phyloP scores from a whole-genome alignment of 2,329 filamentous ascomycete genomes.

The Pseudofabraea citricarpa region DNA sequence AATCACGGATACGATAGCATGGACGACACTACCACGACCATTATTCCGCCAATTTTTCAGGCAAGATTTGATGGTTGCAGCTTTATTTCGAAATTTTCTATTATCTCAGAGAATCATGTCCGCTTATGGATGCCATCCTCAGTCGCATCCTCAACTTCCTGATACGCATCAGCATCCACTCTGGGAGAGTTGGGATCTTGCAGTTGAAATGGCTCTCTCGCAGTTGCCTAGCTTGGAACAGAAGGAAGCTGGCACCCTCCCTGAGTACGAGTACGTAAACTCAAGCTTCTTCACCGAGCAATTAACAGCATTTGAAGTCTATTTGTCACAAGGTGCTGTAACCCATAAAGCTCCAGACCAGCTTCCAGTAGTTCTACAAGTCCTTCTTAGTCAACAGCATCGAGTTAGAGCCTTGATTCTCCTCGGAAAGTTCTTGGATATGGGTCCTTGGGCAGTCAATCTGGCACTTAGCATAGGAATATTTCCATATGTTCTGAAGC shows the following conservation, averaged over 20 bases:
- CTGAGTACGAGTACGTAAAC: slow-evolving; percentile 86
- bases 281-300: slow-evolving; percentile 97
- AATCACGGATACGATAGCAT: slow-evolving; percentile 97
- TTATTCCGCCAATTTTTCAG: slow-evolving; percentile 96
- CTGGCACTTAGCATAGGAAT: slow-evolving; percentile 96
- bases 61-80: slow-evolving; percentile 98
- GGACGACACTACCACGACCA: slow-evolving; percentile 87
- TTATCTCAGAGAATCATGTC: slow-evolving; percentile 94
- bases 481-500: slow-evolving; percentile 96
- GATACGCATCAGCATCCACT: slow-evolving; percentile 92
- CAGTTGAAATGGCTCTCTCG: slow-evolving; percentile 88
- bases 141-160: slow-evolving; percentile 86
- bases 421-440: slow-evolving; percentile 86
- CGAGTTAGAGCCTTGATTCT: slow-evolving; percentile 85
- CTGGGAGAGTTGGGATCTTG: slow-evolving; percentile 97
- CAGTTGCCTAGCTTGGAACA: slow-evolving; percentile 83
- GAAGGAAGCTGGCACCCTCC: slow-evolving; percentile 59
- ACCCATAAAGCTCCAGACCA: slow-evolving; percentile 88
- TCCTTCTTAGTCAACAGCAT: slow-evolving; percentile 92
- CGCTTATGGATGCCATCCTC: slow-evolving; percentile 90
- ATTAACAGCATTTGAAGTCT: slow-evolving; percentile 94
- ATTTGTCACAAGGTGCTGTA: slow-evolving; percentile 77
- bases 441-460: slow-evolving; percentile 98
- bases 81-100: slow-evolving; percentile 92
- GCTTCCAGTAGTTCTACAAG: slow-evolving; percentile 91